phyloP scores from a whole-genome alignment of 2,329 filamentous ascomycete genomes.

The Nemania bipapillata region DNA sequence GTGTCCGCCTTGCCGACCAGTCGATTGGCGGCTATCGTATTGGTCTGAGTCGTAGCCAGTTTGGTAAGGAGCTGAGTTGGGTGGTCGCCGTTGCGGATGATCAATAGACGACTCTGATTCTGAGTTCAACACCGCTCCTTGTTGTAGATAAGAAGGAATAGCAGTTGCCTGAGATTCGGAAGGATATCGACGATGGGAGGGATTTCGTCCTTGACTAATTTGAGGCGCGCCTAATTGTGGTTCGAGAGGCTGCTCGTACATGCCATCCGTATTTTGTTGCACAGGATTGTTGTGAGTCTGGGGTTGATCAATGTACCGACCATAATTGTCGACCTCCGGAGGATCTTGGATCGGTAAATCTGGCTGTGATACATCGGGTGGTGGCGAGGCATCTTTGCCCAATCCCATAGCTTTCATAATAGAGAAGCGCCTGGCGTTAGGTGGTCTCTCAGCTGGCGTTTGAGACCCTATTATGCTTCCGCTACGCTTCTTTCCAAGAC shows the following conservation, averaged over 20 bases:
- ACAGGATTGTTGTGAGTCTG: constrained; percentile 36
- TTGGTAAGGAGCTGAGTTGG: constrained; percentile 59
- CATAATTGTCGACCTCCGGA: constrained; percentile 54
- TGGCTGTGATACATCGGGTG: constrained; percentile 63
- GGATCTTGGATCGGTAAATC: constrained; percentile 65
- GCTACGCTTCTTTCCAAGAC: constrained; percentile 75
- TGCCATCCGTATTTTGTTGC: constrained; percentile 55
- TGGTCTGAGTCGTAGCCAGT: constrained; percentile 58
- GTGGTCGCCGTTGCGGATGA: constrained; percentile 55
- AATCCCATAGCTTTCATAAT: constrained; percentile 74
- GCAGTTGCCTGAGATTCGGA: constrained; percentile 58
- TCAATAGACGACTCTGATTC: constrained; percentile 67
- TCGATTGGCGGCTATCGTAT: constrained; percentile 55
- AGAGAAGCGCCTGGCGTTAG: constrained; percentile 71
- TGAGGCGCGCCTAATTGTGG: constrained; percentile 45
- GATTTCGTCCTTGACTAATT: constrained; percentile 48
- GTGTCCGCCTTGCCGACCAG: constrained; percentile 56
- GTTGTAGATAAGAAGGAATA: constrained; percentile 61
- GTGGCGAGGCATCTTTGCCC: constrained; percentile 63
- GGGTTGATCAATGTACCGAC: constrained; percentile 51
- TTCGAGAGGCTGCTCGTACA: constrained; percentile 53
- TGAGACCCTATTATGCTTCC: constrained; percentile 71
- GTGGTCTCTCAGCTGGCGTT: constrained; percentile 64
- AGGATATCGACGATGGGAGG: constrained; percentile 56
- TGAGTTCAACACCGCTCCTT: constrained; percentile 60